Conservation (phyloP, 2,329 filamentous ascomycete species). For the Xylariaceae sp. region DNA sequence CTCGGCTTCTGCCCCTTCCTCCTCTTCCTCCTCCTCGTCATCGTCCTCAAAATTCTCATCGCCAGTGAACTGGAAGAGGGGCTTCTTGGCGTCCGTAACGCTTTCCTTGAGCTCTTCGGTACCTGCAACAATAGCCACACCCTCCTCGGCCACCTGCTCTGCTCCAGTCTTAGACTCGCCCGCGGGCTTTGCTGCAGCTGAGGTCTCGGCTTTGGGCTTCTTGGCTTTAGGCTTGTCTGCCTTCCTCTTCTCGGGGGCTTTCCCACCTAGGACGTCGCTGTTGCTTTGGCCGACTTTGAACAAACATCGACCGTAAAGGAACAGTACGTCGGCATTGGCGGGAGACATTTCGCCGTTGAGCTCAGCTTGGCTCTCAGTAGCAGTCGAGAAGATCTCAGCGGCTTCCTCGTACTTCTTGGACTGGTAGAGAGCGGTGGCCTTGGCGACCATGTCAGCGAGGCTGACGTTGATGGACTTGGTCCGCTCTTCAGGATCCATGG, state of each 20-base stretch:
- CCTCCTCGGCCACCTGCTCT: slow-evolving; percentile 44
- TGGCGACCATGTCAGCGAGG: slow-evolving; percentile 73
- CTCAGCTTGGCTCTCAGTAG: slow-evolving; percentile 83
- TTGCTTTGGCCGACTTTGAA: slow-evolving; percentile 93
- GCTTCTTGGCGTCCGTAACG: slow-evolving; percentile 56
- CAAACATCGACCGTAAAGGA: slow-evolving; percentile 87
- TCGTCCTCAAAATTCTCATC: slow-evolving; percentile 90
- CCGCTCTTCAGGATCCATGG: slow-evolving; percentile 40
- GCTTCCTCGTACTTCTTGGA: slow-evolving; percentile 85
- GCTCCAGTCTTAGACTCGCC: slow-evolving; percentile 35
- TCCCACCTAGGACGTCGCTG: slow-evolving; percentile 87
- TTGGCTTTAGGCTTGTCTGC: slow-evolving; percentile 36
- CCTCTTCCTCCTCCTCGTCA: slow-evolving; percentile 57
- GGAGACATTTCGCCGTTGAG: slow-evolving; percentile 89
- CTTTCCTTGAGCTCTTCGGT: slow-evolving; percentile 37
- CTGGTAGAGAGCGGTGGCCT: slow-evolving; percentile 79
- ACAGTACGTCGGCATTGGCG: slow-evolving; percentile 89
- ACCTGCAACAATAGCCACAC: slow-evolving; percentile 40
- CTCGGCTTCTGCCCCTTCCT: slow-evolving; percentile 37
- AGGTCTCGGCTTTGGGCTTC: slow-evolving; percentile 38
- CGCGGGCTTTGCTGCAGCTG: slow-evolving; percentile 33
- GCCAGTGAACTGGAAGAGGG: slow-evolving; percentile 86
- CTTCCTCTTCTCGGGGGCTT: slow-evolving; percentile 59
- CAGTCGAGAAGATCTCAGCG: slow-evolving; percentile 81
- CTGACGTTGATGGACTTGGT: slow-evolving; percentile 55